Base-by-base conservation (phyloP, 371 early-diverging fungal species). In the Lichtheimia hyalospora region DNA sequence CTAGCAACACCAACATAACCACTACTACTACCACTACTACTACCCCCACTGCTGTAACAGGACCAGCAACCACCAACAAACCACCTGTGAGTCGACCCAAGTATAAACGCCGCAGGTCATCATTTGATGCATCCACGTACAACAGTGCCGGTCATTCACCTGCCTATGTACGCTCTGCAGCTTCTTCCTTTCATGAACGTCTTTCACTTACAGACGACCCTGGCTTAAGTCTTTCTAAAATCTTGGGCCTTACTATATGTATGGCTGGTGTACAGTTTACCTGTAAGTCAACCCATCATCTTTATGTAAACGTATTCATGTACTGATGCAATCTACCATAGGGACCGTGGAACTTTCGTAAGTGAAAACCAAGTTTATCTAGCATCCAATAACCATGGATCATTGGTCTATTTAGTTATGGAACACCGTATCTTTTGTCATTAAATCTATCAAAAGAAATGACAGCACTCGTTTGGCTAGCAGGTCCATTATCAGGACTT, bases 361-460 rank as follows among this genome's bases (percentile, higher is more conserved):
- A 78, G 77, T 57, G 34, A 10, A 8, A 8, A 2, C 2, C 34
- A 3, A 28, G 34, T 18, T 12, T 14, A 18, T 16, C 3, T 39
- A 23, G 60, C 64, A 8, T 48, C 63, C 28, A 57, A 25, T 3
- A 24, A 44, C 21, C n/a, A n/a, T n/a, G n/a, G n/a, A n/a, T 6
- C 25, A 25, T 25, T 25, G 25, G 8, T 10, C 8, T 34, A 34
- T 39, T 5, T 52, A 85, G 87, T 8, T 87, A 87, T 66, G 94
- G 94, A n/a, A 92, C 92, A 24, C 92, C 91, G 2, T 90, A 89
- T 62, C 70, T 93, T 20, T 62, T 83, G 15, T 82, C 85, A 8
- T 76, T 93, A 15, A 88, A 89, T 16, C 69, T 92, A 41, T 73
- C 87, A 14, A 83, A 87, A 55, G 71, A 87, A n/a, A 51, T 88